Evolutionary conservation across 1,284 basidiomycete genomes (phyloP), one percentile per base, ranked within the genome.

Genomic region (Flammula alnicola): DNA sequence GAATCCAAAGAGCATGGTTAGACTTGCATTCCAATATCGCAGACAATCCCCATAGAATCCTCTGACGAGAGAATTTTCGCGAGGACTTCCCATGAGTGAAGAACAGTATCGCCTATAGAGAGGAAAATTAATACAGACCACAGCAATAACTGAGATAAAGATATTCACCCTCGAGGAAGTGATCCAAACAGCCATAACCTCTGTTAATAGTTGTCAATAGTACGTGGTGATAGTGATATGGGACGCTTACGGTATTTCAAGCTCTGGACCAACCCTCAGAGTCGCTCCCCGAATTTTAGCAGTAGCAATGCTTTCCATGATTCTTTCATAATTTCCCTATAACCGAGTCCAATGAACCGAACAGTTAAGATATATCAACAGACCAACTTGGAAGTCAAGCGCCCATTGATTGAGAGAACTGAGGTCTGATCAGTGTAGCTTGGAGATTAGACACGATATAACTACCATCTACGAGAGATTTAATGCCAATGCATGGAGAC

Each of bases 371-470:
- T 14, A 19, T 3, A 25, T 11, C 8, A 25, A 19, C n/a, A 36
- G 19, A 47, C 52, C 11, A 35, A 86, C 93, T 72, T 94, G 84
- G 58, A 97, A 98, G 68, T 97, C 95, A 35, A 98, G 73, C 6
- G 95, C 91, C 93, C 95, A 98, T 74, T 98, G 95, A 66, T 96
- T 96, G 41, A 98, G 78, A 17, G 93, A 94, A 67, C 93, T 95
- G 56, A 22, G 23, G 43, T 5, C 27, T 10, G 31, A 35, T 48
- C 26, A 45, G 30, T 31, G 17, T 10, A 27, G 16, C 31, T 38
- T 25, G 14, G 6, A 19, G 2, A 44, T 25, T 8, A 22, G 10
- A 42, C 20, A 25, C n/a, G 25, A 29, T 17, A 31, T 39, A 44
- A 14, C 25, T 49, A 63, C 60, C 59, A 61, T 26, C 58, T 62